Evolutionary conservation across 805 yeast species (phyloP), one percentile per base, ranked within the genome.

Genomic region (Tanozyma kutaoensis): DNA sequence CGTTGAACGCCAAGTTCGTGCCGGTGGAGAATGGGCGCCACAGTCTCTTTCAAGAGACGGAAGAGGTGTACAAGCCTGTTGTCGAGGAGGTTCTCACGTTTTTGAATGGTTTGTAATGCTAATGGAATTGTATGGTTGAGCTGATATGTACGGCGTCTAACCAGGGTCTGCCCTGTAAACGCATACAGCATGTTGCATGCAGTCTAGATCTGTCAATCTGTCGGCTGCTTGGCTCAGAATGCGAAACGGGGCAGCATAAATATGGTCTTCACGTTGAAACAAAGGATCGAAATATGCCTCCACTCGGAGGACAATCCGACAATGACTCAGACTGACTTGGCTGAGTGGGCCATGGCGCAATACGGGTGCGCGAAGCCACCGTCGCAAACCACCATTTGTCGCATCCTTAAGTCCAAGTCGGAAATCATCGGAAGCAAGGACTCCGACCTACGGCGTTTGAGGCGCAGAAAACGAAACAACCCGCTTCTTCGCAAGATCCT

Each of bases 271-370:
- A 66, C 71, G 5, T 63, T 69, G 34, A 66, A 66, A 42, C 79
- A 74, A 38, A 69, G 74, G 46, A 72, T 72, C 24, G 78, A 72
- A 36, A 70, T 74, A 29, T 74, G 79, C 37, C 62, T 73, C 23
- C 70, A 72, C 62, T 69, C 77, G 5, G 79, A 72, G 45, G 56
- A 75, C n/a, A 66, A 70, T 33, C 79, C 79, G 2, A 62, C 62
- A 15, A 70, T 75, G 80, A 74, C 79, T 3, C 81, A 74, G 43
- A 55, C 60, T 9, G 78, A 74, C 34, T 45, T 74, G 25, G 81
- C 80, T 2, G 46, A 52, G 25, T 74, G 81, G 81, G 79, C 79
- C 1, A 64, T 65, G 42, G 48, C 55, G 17, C 55, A 67, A 12
- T 73, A 69, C 39, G 68, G 66, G 14, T 51, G 70, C 2, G 43